Evolutionary conservation across 371 early-diverging fungal species (phyloP), one percentile per base, ranked within the genome.

Genomic region (Haplosporangium sp.): DNA sequence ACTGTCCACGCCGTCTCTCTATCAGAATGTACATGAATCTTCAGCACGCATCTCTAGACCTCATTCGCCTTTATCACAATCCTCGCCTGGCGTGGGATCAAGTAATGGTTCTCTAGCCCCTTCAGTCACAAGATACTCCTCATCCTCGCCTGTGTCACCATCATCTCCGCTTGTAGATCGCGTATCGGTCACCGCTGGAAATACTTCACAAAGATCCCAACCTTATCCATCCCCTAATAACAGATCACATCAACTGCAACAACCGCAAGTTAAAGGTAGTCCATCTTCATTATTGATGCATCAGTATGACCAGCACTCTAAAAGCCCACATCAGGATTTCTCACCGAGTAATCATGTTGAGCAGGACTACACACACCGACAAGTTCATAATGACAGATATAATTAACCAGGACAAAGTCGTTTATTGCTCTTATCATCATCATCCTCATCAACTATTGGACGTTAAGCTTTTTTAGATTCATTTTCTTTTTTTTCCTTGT

Each of bases 131-230:
- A 9, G 52, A 52, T 52, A 52, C 52, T 52, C 52, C 19, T 45
- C 62, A 45, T 62, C 62, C 4, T 42, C 62, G 1, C 19, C 62
- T 6, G 6, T 2, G 5, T 35, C 37, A 3, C 38, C 64, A 38
- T 45, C 45, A 45, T 44, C 55, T 10, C 39, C 58, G 3, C 55
- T 69, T 13, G 63, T 67, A 5, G 69, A 69, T 40, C 70, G 70
- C 27, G n/a, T 65, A 68, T 79, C 65, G 76, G 82, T 19, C 74
- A 73, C 35, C 72, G 72, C 11, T 19, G 75, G 76, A 57, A 39
- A 63, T n/a, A 61, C 65, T 4, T 39, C 65, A 37, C 72, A 65
- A 45, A 52, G 55, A 47, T n/a, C 34, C 1, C 70, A 70, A 59
- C 71, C 71, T 15, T 63, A 70, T 20, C 63, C 71, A 10, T 53